Base-by-base conservation (phyloP, 768 basidiomycete genomes). In the Sporobolomyces roseus region DNA sequence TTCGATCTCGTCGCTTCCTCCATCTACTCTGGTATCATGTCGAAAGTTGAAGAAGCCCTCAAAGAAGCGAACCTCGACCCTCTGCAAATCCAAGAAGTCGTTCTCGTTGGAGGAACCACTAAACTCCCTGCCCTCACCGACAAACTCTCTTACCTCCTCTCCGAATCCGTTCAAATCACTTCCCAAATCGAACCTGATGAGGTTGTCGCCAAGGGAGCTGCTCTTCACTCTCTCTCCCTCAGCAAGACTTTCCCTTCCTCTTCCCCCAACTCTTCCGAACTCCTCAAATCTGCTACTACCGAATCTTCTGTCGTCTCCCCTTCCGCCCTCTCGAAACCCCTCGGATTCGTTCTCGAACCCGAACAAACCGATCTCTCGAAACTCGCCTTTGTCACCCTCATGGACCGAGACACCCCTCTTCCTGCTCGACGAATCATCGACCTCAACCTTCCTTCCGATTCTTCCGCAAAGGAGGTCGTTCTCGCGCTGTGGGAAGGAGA, bases 151-250 rank as follows among this genome's bases (percentile, higher is more conserved):
- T 66, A 73, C 43, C 51, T 78, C 64, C 69, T 80, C 51, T 74
- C 79, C 50, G 78, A 80, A 49, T 77, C 78, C 27, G 78, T 78
- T 7, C 74, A 76, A 27, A 73, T 81, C 69, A 79, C 79, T 8
- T 71, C 78, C 21, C 63, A 78, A 30, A 76, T 81, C 69, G 81
- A 82, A 70, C 79, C 81, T 1, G 76, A 78, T 43, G 77, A 82
- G 73, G 81, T 80, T 61, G 79, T 82, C 66, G 80, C 81, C 54
- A 77, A 80, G 68, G 81, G 81, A 5, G 78, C 80, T 60, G 79
- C 79, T 8, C 76, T 73, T 61, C 71, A 73, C 52, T 17, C 61
- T 17, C 55, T 63, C 55, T 59, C 67, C 19, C 58, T 72, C 63
- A 16, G 10, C 52, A 41, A 59, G 30, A 43, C 51, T 19, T 71